Evolutionary conservation across 1,284 basidiomycete species (phyloP), one percentile per base, ranked within the genome.

Genomic region (Cryptococcus jaspeensis): DNA sequence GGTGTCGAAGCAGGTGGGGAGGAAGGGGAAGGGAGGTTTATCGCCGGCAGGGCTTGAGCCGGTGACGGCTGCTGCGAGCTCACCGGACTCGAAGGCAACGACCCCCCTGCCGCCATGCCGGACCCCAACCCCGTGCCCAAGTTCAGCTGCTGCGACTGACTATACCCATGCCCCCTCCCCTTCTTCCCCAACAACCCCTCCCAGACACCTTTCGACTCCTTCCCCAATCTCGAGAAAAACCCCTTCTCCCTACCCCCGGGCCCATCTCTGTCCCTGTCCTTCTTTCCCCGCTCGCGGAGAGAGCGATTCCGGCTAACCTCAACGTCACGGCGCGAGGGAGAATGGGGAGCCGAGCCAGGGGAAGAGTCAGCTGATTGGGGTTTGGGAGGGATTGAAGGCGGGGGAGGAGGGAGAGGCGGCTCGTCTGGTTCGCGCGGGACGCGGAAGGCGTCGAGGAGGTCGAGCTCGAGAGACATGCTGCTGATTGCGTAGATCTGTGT

Each of bases 401-500:
- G 12, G 23, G 35, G 40, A 45, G 54, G 66, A 15, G 57, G 59
- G 23, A 58, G 40, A 9, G 62, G 58, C 6, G 50, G 48, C 12
- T 60, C 48, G 45, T 68, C 63, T 5, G 53, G 43, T 53, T 71
- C 66, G 51, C 65, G 58, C 2, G 66, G 65, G 12, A 73, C 50
- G 6, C 65, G 61, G 38, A 71, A 71, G 3, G 65, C 59, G 41
- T 71, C 66, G 4, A 67, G 54, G 3, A 73, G 50, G 3, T 65
- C 65, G 5, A 73, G 62, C 42, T 73, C 71, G 20, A 71, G 49
- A 3, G 39, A 42, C 63, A 71, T 67, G 8, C 56, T 59, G 43
- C 66, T 60, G 11, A 71, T 62, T 6, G 65, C 64, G 40, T 63
- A 71, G 13, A 73, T 43, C 67, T 72, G 37, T 18, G 9, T 39